Conservation (phyloP, 2,329 filamentous ascomycete genomes). For the Fusarium sp. region DNA sequence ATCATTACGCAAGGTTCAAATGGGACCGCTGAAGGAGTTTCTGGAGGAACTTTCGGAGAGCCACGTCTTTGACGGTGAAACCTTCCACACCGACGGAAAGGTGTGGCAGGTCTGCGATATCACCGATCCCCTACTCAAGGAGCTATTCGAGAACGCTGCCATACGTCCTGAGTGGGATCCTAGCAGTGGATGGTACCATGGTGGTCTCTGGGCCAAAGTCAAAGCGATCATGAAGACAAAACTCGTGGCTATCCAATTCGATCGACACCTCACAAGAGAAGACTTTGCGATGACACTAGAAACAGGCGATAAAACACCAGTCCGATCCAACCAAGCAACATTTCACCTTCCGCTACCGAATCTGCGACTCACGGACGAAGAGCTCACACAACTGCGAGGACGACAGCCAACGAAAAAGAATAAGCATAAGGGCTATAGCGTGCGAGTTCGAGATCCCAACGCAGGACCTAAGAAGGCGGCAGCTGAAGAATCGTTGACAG, state of each 20-base stretch:
- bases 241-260: constrained; percentile 74
- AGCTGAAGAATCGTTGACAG: constrained; percentile 28
- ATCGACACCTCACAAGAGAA: constrained; percentile 59
- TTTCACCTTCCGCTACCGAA: constrained; percentile 53
- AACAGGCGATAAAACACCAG: constrained; percentile 52
- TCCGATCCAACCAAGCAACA: constrained; percentile 47
- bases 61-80: constrained; percentile 86
- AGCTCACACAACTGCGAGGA: constrained; percentile 52
- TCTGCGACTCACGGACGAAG: constrained; percentile 52
- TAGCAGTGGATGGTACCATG: constrained; percentile 85
- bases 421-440: constrained; percentile 53
- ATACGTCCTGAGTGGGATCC: constrained; percentile 70
- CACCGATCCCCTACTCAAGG: constrained; percentile 78
- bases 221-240: constrained; percentile 91
- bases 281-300: constrained; percentile 54
- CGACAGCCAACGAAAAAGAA: constrained; percentile 52
- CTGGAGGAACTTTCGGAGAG: constrained; percentile 59
- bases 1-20: constrained; percentile 57
- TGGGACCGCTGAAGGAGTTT: constrained; percentile 55
- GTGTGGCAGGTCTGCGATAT: constrained; percentile 97
- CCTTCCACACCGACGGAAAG: constrained; percentile 82
- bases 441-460: constrained; percentile 46
- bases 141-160: constrained; percentile 73
- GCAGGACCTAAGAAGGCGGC: constrained; percentile 33
- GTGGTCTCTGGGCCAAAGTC: constrained; percentile 83